These are phyloP conservation scores for Cryptosporidium bovis DNA, from an alignment of 169 alveolate genomes.

Conservation along the genomic window DNA sequence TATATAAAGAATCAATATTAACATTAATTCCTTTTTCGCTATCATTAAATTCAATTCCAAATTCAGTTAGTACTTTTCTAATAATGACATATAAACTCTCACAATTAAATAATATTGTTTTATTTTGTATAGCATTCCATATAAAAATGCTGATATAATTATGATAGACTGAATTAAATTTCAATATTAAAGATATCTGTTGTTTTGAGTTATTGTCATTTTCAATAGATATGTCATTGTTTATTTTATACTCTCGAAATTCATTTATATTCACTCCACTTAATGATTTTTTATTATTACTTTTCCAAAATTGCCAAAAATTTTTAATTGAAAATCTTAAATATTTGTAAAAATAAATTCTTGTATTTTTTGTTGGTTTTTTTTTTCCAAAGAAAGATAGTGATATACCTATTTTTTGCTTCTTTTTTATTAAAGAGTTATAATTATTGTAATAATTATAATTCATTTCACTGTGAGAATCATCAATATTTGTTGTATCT, in stretches of 20 bases:
- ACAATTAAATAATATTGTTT: neutral
- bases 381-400: constrained; percentile 65
- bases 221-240: neutral
- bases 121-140: neutral
- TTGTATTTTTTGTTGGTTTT: constrained; percentile 55
- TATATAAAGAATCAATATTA: neutral
- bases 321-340: constrained; percentile 20
- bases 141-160: constrained; percentile 12
- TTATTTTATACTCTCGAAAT: neutral
- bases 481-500: neutral
- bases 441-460: neutral
- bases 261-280: neutral
- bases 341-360: constrained; percentile 20
- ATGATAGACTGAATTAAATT: constrained; percentile 17
- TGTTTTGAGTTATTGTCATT: neutral
- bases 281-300: neutral
- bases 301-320: constrained; percentile 8
- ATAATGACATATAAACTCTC: constrained; percentile 15
- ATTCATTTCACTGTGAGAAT: neutral
- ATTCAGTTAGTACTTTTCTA: neutral
- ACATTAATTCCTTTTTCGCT: constrained; percentile 26
- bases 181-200: constrained; percentile 13
- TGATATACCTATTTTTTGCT: constrained; percentile 34
- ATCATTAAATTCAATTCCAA: neutral
- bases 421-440: neutral